A percentile compares a stretch with the other conserved stretches of the same genome.
Conservation (phyloP, 23 red algal species). For the Cyanidiococcus yangmingshanensis region DNA sequence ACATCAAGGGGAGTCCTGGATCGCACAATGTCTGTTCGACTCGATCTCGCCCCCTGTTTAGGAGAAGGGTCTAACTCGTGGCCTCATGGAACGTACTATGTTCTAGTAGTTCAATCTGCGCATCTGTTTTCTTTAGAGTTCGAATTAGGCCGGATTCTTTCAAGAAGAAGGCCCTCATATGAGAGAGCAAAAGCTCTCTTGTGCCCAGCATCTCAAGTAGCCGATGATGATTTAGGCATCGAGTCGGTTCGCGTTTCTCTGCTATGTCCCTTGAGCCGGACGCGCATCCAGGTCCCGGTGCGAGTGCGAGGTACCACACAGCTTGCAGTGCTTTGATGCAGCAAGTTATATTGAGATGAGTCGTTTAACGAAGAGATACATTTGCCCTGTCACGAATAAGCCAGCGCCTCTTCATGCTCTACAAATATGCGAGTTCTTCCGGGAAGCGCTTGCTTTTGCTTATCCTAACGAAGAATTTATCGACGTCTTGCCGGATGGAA, state of each 20-base stretch:
- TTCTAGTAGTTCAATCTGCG: background rate
- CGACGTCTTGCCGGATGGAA: slow-evolving; percentile 12
- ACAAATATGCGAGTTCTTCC: slow-evolving; percentile 15
- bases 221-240: slow-evolving; percentile 5
- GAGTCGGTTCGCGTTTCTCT: background rate
- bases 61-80: background rate
- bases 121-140: background rate
- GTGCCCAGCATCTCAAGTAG: background rate
- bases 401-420: background rate
- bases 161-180: background rate
- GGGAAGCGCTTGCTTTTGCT: background rate
- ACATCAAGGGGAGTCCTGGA: background rate
- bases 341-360: slow-evolving; percentile 3
- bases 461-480: background rate
- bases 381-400: background rate
- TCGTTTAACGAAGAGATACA: background rate
- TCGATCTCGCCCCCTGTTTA: background rate
- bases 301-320: slow-evolving; percentile 7
- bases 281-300: background rate
- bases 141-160: background rate
- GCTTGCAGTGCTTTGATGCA: slow-evolving; percentile 16
- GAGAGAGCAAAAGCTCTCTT: background rate
- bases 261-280: slow-evolving; percentile 2
- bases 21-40: background rate
- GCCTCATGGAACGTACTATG: background rate